Percentiles rank a stretch among this genome's conserved stretches.
These are phyloP conservation scores for Omphalea diandra DNA, from an alignment of 441 rosid species.

Conservation along the genomic window DNA sequence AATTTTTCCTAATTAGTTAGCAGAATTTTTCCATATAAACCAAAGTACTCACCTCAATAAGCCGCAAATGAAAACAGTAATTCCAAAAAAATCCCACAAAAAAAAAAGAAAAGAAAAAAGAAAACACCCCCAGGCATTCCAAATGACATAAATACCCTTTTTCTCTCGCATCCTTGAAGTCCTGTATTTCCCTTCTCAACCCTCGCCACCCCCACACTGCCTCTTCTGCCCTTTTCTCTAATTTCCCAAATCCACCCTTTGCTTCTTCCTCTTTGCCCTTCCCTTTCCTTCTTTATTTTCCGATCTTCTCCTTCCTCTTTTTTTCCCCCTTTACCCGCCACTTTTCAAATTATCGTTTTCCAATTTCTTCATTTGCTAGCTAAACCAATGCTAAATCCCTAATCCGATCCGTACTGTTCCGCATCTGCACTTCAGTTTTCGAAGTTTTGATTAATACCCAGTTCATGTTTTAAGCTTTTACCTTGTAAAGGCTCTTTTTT, in stretches of 20 bases:
- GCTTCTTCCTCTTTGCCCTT: constrained; percentile 17
- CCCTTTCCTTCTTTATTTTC: constrained; percentile 23
- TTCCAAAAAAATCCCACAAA: not conserved
- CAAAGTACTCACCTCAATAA: not conserved
- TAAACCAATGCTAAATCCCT: not conserved
- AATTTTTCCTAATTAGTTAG: too few relatives aligned
- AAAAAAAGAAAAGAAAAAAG: too few relatives aligned
- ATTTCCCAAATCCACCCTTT: constrained; percentile 50
- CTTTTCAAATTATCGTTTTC: constrained; percentile 28
- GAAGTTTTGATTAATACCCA: not conserved
- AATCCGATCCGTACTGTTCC: constrained; percentile 14
- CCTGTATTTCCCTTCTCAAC: constrained; percentile 32
- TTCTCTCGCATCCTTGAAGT: not conserved
- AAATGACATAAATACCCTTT: not conserved
- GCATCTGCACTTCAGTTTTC: constrained; percentile 13
- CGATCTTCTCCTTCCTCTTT: constrained; percentile 26
- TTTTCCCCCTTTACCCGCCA: constrained; percentile 54
- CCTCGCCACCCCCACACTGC: constrained; percentile 42
- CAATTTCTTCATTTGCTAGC: not conserved
- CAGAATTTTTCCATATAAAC: not conserved
- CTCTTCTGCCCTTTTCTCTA: constrained; percentile 67
- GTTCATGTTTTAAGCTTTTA: not conserved
- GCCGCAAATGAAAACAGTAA: not conserved
- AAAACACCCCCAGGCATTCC: not conserved
- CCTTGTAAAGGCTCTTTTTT: constrained; percentile 2